Conservation (phyloP, 176 grass and related monocot genomes). For the Oryza australiensis region DNA sequence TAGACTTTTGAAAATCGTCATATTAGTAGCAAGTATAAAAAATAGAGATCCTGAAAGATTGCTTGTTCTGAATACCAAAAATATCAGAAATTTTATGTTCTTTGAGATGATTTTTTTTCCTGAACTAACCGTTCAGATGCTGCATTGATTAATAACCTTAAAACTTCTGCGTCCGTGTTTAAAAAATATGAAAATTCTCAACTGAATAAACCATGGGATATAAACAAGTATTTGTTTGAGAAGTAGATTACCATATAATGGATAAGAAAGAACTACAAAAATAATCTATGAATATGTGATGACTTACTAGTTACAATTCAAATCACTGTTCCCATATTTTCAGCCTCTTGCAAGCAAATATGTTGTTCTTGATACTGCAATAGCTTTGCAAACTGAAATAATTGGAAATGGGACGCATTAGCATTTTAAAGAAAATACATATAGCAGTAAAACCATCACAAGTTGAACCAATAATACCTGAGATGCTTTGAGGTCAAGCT, state of each 20-base stretch:
- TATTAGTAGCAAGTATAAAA: background rate
- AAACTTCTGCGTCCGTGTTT: background rate
- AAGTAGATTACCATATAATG: background rate
- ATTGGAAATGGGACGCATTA: background rate
- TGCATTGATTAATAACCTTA: background rate
- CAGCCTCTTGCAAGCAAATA: slow-evolving; percentile 53
- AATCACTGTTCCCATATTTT: slow-evolving; percentile 51
- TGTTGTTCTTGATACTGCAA: slow-evolving; percentile 57
- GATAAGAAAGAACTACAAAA: background rate
- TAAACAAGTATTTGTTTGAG: background rate
- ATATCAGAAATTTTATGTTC: background rate
- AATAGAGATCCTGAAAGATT: background rate
- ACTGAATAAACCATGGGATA: background rate
- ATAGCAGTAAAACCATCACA: background rate
- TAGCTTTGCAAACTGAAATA: slow-evolving; percentile 76
- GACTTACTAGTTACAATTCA: slow-evolving; percentile 48
- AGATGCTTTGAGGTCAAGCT: slow-evolving; percentile 85
- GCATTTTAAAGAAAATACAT: slow-evolving; percentile 10
- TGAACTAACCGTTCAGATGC: background rate
- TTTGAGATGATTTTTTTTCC: background rate
- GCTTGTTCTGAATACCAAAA: background rate
- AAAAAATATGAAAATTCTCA: background rate
- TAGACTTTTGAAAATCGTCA: background rate
- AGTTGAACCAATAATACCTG: slow-evolving; percentile 49
- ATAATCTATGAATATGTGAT: slow-evolving; percentile 10